Percentiles rank a stretch among this genome's conserved stretches.
Conservation (phyloP, 345 rosid genomes). For the Moricandia moricandioides region DNA sequence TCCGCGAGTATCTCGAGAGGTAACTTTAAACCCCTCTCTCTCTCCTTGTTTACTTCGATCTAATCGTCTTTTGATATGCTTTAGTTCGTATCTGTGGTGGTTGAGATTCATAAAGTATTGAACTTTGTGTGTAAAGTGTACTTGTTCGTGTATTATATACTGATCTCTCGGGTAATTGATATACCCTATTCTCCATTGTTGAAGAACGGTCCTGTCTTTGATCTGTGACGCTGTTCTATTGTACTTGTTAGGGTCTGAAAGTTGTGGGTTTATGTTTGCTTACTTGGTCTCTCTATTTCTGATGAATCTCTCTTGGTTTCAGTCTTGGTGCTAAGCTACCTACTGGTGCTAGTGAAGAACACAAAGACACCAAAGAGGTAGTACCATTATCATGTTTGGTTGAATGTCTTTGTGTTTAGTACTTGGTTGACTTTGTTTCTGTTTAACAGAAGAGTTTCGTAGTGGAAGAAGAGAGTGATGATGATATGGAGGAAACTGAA, state of each 20-base stretch:
- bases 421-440: constrained; percentile 2
- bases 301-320: constrained; percentile 22
- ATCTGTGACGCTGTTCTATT: not conserved
- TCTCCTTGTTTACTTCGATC: constrained; percentile 19
- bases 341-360: constrained; percentile 37
- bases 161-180: not conserved
- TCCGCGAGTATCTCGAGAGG: constrained; percentile 93
- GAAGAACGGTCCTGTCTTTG: not conserved
- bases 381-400: not conserved
- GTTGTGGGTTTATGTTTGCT: not conserved
- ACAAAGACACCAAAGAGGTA: constrained; percentile 58
- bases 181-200: not conserved
- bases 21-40: constrained; percentile 12
- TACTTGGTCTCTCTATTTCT: not conserved
- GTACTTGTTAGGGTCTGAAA: not conserved
- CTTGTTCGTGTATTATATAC: not conserved
- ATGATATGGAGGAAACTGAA: constrained; percentile 52
- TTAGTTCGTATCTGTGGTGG: not conserved
- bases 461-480: constrained; percentile 75
- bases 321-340: constrained; percentile 90
- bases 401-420: not conserved
- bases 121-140: constrained; percentile 3
- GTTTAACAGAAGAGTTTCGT: constrained; percentile 52
- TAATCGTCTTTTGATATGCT: constrained; percentile 2
- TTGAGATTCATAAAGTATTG: constrained; percentile 7